Evolutionary conservation across 257 asterid species (phyloP).

Genomic region (Solanum etuberosum): DNA sequence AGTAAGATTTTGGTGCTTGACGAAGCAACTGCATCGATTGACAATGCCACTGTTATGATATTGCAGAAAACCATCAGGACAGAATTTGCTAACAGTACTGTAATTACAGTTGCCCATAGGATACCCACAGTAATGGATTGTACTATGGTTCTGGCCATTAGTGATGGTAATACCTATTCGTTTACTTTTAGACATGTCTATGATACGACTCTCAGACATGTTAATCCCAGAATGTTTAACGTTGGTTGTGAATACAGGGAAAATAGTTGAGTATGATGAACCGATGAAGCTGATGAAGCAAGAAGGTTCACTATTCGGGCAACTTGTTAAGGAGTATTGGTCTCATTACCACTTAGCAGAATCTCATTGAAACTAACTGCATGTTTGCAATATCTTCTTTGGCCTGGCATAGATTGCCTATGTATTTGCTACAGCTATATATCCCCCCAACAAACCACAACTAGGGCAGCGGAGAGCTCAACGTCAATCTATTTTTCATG

Average conservation of each 20-base stretch:
- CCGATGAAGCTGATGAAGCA: conserved; percentile 65
- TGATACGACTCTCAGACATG: not conserved
- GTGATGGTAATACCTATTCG: conserved; percentile 53
- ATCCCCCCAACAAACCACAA: not conserved
- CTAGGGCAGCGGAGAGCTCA: not conserved
- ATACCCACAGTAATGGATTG: conserved; percentile 98
- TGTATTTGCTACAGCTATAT: not conserved
- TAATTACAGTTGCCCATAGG: conserved; percentile 89
- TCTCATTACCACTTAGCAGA: conserved; percentile 48
- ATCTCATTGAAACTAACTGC: conserved; percentile 8
- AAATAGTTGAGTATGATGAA: conserved; percentile 70
- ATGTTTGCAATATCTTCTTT: not conserved
- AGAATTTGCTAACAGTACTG: conserved; percentile 74
- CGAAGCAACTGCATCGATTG: conserved; percentile 97
- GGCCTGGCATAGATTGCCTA: not conserved
- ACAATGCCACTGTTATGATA: conserved; percentile 79
- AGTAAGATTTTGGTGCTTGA: conserved; percentile 80
- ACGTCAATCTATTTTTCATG: not conserved
- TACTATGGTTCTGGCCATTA: conserved; percentile 74
- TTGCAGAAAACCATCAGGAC: conserved; percentile 75
- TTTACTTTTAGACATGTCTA: not conserved
- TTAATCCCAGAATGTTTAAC: not conserved
- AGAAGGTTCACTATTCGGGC: conserved; percentile 58
- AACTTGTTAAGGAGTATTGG: conserved; percentile 88
- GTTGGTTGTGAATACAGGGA: conserved; percentile 31